Percentiles rank a stretch among this genome's conserved stretches.
Conservation (phyloP, 495 filamentous ascomycete species). For the Xylaria sp. region DNA sequence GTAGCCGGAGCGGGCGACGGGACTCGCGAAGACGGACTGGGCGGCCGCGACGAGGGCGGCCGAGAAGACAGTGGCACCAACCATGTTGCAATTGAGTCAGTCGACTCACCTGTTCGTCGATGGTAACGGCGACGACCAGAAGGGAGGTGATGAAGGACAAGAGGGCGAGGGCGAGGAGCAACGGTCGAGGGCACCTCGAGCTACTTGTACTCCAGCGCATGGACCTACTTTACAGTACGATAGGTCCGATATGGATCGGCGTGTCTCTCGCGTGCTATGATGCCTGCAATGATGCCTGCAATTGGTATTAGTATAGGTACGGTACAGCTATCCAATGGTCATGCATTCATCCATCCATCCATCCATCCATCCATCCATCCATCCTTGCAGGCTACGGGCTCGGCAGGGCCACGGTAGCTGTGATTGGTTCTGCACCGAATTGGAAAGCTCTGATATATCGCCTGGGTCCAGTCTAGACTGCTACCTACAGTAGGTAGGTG, state of each 20-base stretch:
- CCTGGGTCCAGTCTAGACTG: not conserved
- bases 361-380: not conserved
- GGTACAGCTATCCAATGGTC: not conserved
- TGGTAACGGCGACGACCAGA: slow-evolving; percentile 2
- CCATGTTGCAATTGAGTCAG: slow-evolving; percentile 34
- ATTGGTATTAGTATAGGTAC: too few relatives aligned
- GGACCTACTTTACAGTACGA: slow-evolving; percentile 9
- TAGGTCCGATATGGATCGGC: slow-evolving; percentile 9
- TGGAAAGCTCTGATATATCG: not conserved
- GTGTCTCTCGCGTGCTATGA: slow-evolving; percentile 21
- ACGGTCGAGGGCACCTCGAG: not conserved
- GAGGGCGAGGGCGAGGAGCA: not conserved
- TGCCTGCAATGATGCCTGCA: slow-evolving; percentile 24
- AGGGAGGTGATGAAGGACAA: not conserved
- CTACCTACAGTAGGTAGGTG: too few relatives aligned
- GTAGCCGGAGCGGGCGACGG: slow-evolving; percentile 51
- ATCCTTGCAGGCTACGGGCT: slow-evolving; percentile 7
- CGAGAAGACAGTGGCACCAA: slow-evolving; percentile 38
- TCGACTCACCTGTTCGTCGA: slow-evolving; percentile 5
- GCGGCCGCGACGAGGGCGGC: slow-evolving; percentile 34
- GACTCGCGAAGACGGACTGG: slow-evolving; percentile 40
- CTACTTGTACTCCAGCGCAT: slow-evolving; percentile 15
- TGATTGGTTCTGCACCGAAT: not conserved
- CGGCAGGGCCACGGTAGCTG: not conserved
- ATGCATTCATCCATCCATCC: not conserved